Conservation (phyloP, 768 basidiomycete species). For the Tylopilus sp. region DNA sequence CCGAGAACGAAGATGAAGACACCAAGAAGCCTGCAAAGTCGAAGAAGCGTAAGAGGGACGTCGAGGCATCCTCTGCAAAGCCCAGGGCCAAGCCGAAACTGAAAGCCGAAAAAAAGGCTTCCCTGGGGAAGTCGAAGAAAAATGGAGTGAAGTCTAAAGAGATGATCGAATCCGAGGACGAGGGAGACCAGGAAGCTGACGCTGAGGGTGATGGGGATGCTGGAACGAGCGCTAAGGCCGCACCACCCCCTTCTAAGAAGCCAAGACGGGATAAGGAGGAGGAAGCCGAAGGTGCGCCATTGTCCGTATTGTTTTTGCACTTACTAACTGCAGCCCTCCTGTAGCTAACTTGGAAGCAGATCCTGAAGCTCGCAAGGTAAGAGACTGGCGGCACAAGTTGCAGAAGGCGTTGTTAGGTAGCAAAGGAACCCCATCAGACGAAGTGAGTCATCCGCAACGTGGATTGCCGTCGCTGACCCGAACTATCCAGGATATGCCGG, state of each 20-base stretch:
- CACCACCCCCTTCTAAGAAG: conserved; percentile 66
- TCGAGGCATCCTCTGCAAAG: conserved; percentile 40
- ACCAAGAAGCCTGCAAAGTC: conserved; percentile 43
- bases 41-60: conserved; percentile 66
- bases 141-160: conserved; percentile 62
- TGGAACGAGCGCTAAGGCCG: conserved; percentile 50
- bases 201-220: conserved; percentile 46
- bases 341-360: conserved; percentile 48
- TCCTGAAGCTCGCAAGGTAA: conserved; percentile 69
- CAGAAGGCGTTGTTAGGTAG: conserved; percentile 82
- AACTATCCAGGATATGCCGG: conserved; percentile 66
- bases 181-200: conserved; percentile 47
- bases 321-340: conserved; percentile 4
- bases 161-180: conserved; percentile 63
- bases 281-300: conserved; percentile 53
- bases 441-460: conserved; percentile 41
- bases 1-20: conserved; percentile 50
- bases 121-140: conserved; percentile 42
- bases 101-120: conserved; percentile 40
- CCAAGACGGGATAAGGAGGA: conserved; percentile 56
- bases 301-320: conserved; percentile 1
- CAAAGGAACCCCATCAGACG: conserved; percentile 59
- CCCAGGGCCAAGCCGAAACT: conserved; percentile 43
- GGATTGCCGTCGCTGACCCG: conserved; percentile 6
- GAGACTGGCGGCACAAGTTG: conserved; percentile 89